Conservation (phyloP, 768 basidiomycete species). For the Brasilioporus rufonigricans region DNA sequence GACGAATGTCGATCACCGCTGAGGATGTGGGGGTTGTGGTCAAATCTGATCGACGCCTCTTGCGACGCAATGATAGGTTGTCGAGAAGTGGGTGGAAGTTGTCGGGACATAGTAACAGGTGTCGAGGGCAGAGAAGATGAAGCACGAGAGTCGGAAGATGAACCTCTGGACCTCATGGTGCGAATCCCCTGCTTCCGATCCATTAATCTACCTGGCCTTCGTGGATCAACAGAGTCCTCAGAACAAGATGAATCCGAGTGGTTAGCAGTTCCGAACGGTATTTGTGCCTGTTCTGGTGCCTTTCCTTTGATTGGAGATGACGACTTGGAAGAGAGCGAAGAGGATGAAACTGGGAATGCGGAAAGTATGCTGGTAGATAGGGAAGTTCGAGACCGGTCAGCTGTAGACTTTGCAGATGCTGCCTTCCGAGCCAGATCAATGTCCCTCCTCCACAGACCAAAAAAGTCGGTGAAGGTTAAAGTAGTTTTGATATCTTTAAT, state of each 20-base stretch:
- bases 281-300: not conserved
- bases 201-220: conserved; percentile 4
- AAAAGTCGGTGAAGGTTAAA: conserved; percentile 67
- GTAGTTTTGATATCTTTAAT: conserved; percentile 62
- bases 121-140: conserved; percentile 28
- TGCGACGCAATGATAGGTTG: conserved; percentile 24
- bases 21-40: conserved; percentile 26
- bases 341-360: conserved; percentile 46
- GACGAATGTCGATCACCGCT: conserved; percentile 17
- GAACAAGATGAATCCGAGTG: conserved; percentile 29
- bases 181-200: conserved; percentile 1
- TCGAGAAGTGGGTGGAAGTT: conserved; percentile 13
- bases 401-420: conserved; percentile 14
- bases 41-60: conserved; percentile 25
- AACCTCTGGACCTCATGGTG: conserved; percentile 20
- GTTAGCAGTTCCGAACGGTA: not conserved
- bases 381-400: conserved; percentile 39
- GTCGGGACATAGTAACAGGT: conserved; percentile 16
- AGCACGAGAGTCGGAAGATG: conserved; percentile 23
- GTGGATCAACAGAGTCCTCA: conserved; percentile 13
- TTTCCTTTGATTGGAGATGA: conserved; percentile 15
- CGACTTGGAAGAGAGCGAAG: conserved; percentile 5
- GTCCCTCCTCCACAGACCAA: conserved; percentile 75
- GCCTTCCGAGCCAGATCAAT: conserved; percentile 54
- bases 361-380: conserved; percentile 56